Percentiles rank a stretch among this genome's conserved stretches.
Conservation (phyloP, 306 rosid genomes). For the Cicer pinnatifidum region DNA sequence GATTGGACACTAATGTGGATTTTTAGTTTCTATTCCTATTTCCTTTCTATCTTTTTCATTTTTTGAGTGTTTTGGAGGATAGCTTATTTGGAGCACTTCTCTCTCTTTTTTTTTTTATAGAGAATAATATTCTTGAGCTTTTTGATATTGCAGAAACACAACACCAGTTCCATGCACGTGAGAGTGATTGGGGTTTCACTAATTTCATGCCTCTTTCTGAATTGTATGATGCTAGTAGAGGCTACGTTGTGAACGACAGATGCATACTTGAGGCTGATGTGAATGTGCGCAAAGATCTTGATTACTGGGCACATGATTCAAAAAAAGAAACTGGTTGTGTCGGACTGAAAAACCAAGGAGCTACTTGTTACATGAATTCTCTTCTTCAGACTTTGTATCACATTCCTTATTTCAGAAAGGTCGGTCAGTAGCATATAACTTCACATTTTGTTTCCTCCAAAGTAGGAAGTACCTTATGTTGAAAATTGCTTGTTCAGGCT, state of each 20-base stretch:
- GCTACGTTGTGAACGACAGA: constrained; percentile 77
- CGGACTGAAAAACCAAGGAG: constrained; percentile 96
- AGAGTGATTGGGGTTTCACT: constrained; percentile 93
- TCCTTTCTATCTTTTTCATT: not conserved
- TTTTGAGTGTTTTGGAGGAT: not conserved
- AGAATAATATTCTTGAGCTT: constrained; percentile 33
- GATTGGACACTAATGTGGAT: constrained; percentile 6
- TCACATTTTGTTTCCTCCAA: not conserved
- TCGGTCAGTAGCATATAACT: constrained; percentile 31
- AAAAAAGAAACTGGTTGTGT: constrained; percentile 96
- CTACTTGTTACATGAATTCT: constrained; percentile 98
- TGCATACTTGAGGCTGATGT: constrained; percentile 88
- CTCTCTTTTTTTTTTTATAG: not conserved
- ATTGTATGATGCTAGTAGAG: constrained; percentile 73
- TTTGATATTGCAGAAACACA: constrained; percentile 69
- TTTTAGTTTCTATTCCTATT: constrained; percentile 1
- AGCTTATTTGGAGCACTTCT: not conserved
- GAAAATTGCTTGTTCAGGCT: constrained; percentile 60
- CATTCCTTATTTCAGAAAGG: constrained; percentile 95
- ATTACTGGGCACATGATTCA: constrained; percentile 88
- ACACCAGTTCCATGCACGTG: constrained; percentile 88
- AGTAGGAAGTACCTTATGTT: constrained; percentile 40
- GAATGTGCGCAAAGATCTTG: constrained; percentile 75
- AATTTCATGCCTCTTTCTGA: constrained; percentile 89
- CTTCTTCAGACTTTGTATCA: constrained; percentile 92